Base-by-base conservation (phyloP, 176 grass and related monocot genomes). In the Ensete glaucum region DNA sequence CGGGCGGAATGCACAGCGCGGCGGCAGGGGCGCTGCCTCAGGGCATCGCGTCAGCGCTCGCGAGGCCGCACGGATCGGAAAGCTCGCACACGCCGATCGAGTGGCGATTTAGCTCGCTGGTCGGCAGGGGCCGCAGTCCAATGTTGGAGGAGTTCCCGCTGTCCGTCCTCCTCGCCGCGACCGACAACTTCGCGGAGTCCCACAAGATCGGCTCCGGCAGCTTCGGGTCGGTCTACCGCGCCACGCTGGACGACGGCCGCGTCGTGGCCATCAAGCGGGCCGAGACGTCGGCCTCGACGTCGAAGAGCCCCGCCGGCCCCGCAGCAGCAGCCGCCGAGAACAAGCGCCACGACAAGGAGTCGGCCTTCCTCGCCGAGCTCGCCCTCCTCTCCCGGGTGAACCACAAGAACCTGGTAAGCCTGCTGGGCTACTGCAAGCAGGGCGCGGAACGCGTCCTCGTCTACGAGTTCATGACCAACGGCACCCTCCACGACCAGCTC, bases 391-490 rank as follows among this genome's bases (percentile, higher is more conserved):
- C 93, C 50, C 87, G 87, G 21, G 86, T 87, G 69, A 97, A 93
- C 83, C 93, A 97, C 81, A 85, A 83, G 83, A 97, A 97, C 81
- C 89, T 97, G 50, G 93, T 97, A 20, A 83, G 85, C 76, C 80
- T 97, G 19, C 82, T 93, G 8, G 94, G 94, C 2, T 97, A 83
- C 87, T 97, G 94, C 85, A 79, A 70, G 6, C 85, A 97, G 15
- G 64, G 76, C 29, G 76, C 78, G 17, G 90, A 97, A 84, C 82
- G 82, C 19, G 69, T 98, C 54, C 77, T 97, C 21, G 86, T 98
- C 43, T 98, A 93, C 76, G 94, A 98, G 84, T 93, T 78, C 88
- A 91, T 93, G 90, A 70, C 86, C 8, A 98, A 98, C 82, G 88
- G 90, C 55, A 91, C 85, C 1, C 86, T 93, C 1, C 86, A 91